Evolutionary conservation across 2,329 filamentous ascomycete species (phyloP).

Genomic region (Podosphaera fusca): DNA sequence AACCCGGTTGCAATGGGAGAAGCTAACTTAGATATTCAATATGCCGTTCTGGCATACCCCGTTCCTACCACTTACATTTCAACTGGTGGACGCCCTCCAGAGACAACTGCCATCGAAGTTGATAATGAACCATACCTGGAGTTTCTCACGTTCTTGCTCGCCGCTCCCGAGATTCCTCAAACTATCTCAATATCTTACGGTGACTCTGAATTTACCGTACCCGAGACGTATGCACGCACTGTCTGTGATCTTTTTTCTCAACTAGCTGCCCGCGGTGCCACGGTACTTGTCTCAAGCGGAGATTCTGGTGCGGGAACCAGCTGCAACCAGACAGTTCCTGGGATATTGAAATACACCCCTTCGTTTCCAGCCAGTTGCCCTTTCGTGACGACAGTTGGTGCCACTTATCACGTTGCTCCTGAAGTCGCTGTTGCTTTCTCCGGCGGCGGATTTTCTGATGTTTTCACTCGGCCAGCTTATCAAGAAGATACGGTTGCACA

Average conservation of each 20-base stretch:
- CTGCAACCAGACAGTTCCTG: constrained; percentile 12
- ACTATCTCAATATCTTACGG: constrained; percentile 34
- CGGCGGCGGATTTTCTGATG: constrained; percentile 21
- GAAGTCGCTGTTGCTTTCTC: constrained; percentile 13
- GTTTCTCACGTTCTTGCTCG: constrained; percentile 34
- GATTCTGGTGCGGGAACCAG: constrained; percentile 22
- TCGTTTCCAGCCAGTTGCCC: constrained; percentile 27
- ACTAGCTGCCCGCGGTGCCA: constrained; percentile 26
- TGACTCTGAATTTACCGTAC: constrained; percentile 28
- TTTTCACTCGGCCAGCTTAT: constrained; percentile 21
- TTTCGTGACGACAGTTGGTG: constrained; percentile 26
- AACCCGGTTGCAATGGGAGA: constrained; percentile 17
- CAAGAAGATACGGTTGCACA: constrained; percentile 19
- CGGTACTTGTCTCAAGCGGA: constrained; percentile 24
- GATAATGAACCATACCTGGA: constrained; percentile 46
- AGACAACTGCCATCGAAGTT: constrained; percentile 23
- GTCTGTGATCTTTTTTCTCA: constrained; percentile 30
- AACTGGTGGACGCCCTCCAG: constrained; percentile 31
- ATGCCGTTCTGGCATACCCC: constrained; percentile 29
- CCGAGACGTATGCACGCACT: constrained; percentile 27
- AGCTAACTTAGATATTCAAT: constrained; percentile 36
- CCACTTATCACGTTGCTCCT: constrained; percentile 11
- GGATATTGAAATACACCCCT: constrained; percentile 23
- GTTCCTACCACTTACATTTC: constrained; percentile 31
- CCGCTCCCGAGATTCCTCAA: constrained; percentile 30